A percentile compares a stretch with the other conserved stretches of the same genome.
These are phyloP conservation scores for Leccinum olivaceopallidum DNA, from an alignment of 768 basidiomycete species.

Conservation along the genomic window DNA sequence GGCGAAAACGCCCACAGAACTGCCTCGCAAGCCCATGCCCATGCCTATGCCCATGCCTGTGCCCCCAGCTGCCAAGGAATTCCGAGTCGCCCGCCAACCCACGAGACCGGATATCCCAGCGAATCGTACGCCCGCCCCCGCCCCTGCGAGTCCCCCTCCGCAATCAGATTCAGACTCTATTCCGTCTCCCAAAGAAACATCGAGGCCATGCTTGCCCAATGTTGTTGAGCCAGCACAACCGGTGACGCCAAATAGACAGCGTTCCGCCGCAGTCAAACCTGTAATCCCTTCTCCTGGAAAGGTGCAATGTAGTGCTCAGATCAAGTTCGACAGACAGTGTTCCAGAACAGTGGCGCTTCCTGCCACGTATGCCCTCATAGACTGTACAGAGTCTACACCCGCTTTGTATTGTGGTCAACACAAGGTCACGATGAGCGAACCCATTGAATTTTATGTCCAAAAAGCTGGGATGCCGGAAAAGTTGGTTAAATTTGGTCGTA, in stretches of 20 bases:
- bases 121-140: slow-evolving; percentile 20
- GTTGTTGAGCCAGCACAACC: slow-evolving; percentile 13
- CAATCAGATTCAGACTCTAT: slow-evolving; percentile 38
- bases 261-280: slow-evolving; percentile 19
- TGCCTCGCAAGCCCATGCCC: slow-evolving; percentile 18
- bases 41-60: slow-evolving; percentile 35
- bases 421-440: too few relatives aligned
- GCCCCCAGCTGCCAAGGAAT: slow-evolving; percentile 26
- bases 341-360: slow-evolving; percentile 55
- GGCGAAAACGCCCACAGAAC: not conserved
- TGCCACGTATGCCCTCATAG: slow-evolving; percentile 23
- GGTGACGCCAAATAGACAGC: slow-evolving; percentile 22
- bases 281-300: slow-evolving; percentile 20
- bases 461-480: slow-evolving; percentile 38
- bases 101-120: slow-evolving; percentile 11
- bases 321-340: slow-evolving; percentile 66
- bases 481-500: slow-evolving; percentile 63
- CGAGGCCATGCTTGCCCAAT: slow-evolving; percentile 8
- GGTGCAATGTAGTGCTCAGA: slow-evolving; percentile 62
- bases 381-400: slow-evolving; percentile 22
- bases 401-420: slow-evolving; percentile 67
- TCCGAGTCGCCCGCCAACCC: slow-evolving; percentile 20
- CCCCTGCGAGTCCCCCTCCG: slow-evolving; percentile 19
- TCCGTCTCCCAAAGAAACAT: slow-evolving; percentile 11
- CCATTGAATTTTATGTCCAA: slow-evolving; percentile 46